Evolutionary conservation across 2,329 filamentous ascomycete species (phyloP).

Genomic region (Ophiostoma australiae): DNA sequence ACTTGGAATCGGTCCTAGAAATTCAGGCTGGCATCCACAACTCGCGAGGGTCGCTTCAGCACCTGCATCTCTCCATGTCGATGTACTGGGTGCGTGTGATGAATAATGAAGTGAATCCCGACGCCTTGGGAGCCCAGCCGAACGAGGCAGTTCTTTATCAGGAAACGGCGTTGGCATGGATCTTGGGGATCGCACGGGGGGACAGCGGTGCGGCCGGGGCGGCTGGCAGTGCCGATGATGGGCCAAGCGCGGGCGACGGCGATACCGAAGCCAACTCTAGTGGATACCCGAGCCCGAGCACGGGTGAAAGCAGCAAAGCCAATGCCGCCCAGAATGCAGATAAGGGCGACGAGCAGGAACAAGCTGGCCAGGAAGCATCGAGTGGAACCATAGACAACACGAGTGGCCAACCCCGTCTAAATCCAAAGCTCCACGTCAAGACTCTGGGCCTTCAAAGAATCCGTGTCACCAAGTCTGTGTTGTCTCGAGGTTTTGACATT

Average conservation of each 20-base stretch:
- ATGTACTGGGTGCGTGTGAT: neutral
- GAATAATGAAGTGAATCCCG: neutral
- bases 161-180: neutral
- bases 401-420: too few species aligned
- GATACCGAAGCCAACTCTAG: too few species aligned
- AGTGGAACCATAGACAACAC: too few species aligned
- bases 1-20: neutral
- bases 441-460: neutral
- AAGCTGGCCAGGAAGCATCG: too few species aligned
- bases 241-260: too few species aligned
- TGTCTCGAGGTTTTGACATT: neutral
- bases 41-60: neutral
- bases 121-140: neutral
- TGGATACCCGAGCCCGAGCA: too few species aligned
- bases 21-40: neutral
- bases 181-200: neutral
- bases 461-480: neutral
- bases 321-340: too few species aligned
- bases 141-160: neutral
- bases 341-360: too few species aligned
- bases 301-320: too few species aligned
- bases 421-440: neutral
- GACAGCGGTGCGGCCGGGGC: too few species aligned
- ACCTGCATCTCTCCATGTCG: neutral
- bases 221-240: too few species aligned